Percentiles rank a stretch among this genome's conserved stretches.
phyloP scores from a whole-genome alignment of 2,329 filamentous ascomycete genomes.

The Lanzia echinophila region DNA sequence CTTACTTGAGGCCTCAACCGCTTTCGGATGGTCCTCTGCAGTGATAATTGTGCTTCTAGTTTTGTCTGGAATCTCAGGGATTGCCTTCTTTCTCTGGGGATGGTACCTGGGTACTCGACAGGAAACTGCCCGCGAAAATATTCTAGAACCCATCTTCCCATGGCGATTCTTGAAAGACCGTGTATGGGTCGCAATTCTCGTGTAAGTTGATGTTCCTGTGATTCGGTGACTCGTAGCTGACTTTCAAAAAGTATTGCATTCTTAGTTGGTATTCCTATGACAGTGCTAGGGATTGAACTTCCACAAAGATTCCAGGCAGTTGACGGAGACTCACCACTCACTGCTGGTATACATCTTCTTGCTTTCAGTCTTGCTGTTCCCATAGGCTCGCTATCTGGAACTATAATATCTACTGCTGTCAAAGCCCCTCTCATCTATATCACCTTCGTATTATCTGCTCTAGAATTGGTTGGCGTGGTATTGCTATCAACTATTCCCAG shows the following conservation, averaged over 20 bases:
- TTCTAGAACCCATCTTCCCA: neutral
- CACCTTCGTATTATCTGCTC: neutral
- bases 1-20: neutral
- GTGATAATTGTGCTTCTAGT: neutral
- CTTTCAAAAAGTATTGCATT: too few species aligned
- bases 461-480: conserved; percentile 12
- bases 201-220: neutral
- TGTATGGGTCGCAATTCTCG: neutral
- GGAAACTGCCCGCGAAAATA: too few species aligned
- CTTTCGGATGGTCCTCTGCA: neutral
- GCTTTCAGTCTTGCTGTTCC: neutral
- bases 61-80: neutral
- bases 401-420: neutral
- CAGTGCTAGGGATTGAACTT: conserved; percentile 12
- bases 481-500: conserved; percentile 5
- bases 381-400: neutral
- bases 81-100: neutral
- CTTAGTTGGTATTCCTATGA: conserved; percentile 15
- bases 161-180: neutral
- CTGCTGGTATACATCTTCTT: conserved; percentile 3
- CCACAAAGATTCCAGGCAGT: conserved; percentile 15
- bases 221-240: too few species aligned
- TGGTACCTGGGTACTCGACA: neutral
- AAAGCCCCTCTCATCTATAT: neutral
- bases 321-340: conserved; percentile 9